Percentiles rank a stretch among this genome's conserved stretches.
phyloP scores from a whole-genome alignment of 495 filamentous ascomycete species.

The Aspergillus steynii region DNA sequence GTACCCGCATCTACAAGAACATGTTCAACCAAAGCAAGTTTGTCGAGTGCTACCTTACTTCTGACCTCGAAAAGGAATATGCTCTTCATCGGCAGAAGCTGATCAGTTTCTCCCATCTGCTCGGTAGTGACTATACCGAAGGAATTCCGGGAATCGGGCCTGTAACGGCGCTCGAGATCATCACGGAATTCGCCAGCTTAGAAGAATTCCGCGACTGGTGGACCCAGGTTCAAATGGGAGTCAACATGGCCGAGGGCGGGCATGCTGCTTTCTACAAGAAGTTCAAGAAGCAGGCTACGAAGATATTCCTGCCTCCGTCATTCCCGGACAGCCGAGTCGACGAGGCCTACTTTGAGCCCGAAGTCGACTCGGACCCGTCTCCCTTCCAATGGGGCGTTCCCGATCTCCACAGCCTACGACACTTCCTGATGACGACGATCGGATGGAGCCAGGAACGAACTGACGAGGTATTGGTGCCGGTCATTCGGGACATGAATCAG shows the following conservation, averaged over 20 bases:
- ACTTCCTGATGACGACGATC: slow-evolving; percentile 88
- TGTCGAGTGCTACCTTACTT: slow-evolving; percentile 92
- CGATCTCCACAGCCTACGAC: slow-evolving; percentile 81
- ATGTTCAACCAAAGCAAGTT: slow-evolving; percentile 98
- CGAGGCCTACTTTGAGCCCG: slow-evolving; percentile 79
- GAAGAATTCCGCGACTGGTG: slow-evolving; percentile 85
- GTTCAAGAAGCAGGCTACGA: slow-evolving; percentile 76
- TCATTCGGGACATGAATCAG: slow-evolving; percentile 91
- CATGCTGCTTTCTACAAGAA: slow-evolving; percentile 74
- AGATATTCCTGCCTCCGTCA: slow-evolving; percentile 75
- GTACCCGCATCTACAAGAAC: slow-evolving; percentile 95
- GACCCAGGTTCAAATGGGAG: slow-evolving; percentile 67
- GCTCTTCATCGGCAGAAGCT: slow-evolving; percentile 78
- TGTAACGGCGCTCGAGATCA: slow-evolving; percentile 87
- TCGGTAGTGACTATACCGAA: slow-evolving; percentile 94
- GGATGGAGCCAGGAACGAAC: slow-evolving; percentile 90
- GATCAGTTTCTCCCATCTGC: slow-evolving; percentile 82
- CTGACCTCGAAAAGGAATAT: slow-evolving; percentile 86
- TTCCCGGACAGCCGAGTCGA: slow-evolving; percentile 78
- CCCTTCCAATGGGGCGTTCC: slow-evolving; percentile 93
- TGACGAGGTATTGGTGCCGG: slow-evolving; percentile 91
- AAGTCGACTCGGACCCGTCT: slow-evolving; percentile 76
- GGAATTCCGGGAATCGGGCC: slow-evolving; percentile 87
- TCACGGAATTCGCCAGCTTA: slow-evolving; percentile 79
- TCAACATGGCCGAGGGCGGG: slow-evolving; percentile 32